phyloP scores from a whole-genome alignment of 176 grass and related monocot species.

The Lolium rigidum region DNA sequence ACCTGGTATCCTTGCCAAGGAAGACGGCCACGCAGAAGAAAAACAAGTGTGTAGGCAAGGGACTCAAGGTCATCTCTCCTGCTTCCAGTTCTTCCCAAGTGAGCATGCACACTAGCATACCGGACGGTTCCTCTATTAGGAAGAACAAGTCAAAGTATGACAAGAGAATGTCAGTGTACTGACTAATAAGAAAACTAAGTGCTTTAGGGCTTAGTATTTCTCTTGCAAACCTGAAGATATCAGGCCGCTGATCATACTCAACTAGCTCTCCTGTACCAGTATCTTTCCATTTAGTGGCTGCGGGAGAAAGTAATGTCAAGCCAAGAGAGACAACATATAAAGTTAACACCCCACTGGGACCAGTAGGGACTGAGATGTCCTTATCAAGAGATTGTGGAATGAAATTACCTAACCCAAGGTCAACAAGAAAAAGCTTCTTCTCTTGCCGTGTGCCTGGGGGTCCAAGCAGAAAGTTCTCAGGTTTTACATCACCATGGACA shows the following conservation, averaged over 20 bases:
- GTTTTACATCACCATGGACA: conserved; percentile 94
- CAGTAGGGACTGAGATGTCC: neutral
- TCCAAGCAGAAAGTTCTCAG: conserved; percentile 97
- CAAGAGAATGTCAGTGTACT: conserved; percentile 36
- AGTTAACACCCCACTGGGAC: conserved; percentile 6
- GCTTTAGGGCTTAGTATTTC: neutral
- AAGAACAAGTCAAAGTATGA: conserved; percentile 25
- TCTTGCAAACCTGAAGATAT: conserved; percentile 77
- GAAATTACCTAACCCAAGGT: conserved; percentile 94
- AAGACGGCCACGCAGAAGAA: conserved; percentile 88
- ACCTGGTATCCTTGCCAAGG: conserved; percentile 98
- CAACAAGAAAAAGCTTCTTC: conserved; percentile 97
- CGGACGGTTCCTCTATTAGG: conserved; percentile 80
- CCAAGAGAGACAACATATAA: conserved; percentile 3
- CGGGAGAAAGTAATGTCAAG: conserved; percentile 27
- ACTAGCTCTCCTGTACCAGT: conserved; percentile 67
- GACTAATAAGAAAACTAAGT: conserved; percentile 21
- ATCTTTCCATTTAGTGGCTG: conserved; percentile 92
- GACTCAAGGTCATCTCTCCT: conserved; percentile 95
- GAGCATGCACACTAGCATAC: conserved; percentile 91
- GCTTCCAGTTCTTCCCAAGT: conserved; percentile 93
- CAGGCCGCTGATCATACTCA: conserved; percentile 79
- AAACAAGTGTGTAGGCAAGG: conserved; percentile 93
- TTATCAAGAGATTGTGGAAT: conserved; percentile 20
- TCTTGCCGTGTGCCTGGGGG: conserved; percentile 74